A percentile compares a stretch with the other conserved stretches of the same genome.
phyloP scores from a whole-genome alignment of 2,329 filamentous ascomycete species.

The Penicillium capsulatum region DNA sequence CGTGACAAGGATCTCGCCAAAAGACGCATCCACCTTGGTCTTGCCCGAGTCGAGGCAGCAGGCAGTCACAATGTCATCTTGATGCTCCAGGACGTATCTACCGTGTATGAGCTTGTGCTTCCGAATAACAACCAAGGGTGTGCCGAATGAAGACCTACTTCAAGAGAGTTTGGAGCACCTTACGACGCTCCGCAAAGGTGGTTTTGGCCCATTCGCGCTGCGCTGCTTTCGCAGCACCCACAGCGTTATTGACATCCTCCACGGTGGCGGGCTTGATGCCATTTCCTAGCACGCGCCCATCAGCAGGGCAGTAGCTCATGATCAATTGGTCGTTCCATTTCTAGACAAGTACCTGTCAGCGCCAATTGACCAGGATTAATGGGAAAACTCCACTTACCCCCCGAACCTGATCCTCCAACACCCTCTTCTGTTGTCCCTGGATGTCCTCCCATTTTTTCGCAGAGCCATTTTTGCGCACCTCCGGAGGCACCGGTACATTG shows the following conservation, averaged over 20 bases:
- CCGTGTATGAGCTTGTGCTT: background rate
- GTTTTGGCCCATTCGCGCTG: conserved; percentile 75
- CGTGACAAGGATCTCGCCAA: conserved; percentile 93
- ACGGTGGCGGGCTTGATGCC: conserved; percentile 65
- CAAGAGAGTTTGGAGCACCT: conserved; percentile 75
- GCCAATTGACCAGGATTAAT: background rate
- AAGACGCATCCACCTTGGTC: conserved; percentile 87
- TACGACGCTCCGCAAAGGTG: conserved; percentile 69
- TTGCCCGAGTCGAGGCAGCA: conserved; percentile 94
- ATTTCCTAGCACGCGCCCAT: conserved; percentile 71
- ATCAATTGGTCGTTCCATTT: conserved; percentile 40
- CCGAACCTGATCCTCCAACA: conserved; percentile 37
- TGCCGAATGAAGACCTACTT: conserved; percentile 43
- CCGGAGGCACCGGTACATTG: conserved; percentile 36
- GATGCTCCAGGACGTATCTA: conserved; percentile 77
- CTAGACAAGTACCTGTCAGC: conserved; percentile 25
- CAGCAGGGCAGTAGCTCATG: conserved; percentile 66
- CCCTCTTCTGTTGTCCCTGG: conserved; percentile 30
- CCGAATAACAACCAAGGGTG: background rate
- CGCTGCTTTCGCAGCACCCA: conserved; percentile 68
- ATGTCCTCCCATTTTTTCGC: conserved; percentile 37
- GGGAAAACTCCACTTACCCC: conserved; percentile 30
- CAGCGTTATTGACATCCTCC: conserved; percentile 71
- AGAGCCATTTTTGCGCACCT: conserved; percentile 30
- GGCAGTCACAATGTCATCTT: conserved; percentile 77